Conservation (phyloP, 768 basidiomycete genomes). For the Psilocybe tampanensis region DNA sequence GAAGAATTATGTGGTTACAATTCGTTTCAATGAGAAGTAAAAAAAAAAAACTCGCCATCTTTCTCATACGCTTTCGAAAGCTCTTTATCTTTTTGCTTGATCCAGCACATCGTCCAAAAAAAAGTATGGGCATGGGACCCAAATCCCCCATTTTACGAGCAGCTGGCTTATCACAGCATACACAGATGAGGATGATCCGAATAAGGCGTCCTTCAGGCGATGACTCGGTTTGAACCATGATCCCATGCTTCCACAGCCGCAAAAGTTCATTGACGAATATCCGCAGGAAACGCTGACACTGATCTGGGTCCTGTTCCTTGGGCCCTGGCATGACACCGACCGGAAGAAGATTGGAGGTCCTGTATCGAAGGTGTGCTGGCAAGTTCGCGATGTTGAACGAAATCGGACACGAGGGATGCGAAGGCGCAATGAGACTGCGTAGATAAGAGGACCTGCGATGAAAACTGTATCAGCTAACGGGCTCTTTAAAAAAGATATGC, state of each 20-base stretch:
- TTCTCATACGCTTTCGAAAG: too few relatives aligned
- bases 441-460: too few relatives aligned
- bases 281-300: background rate
- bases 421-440: slow-evolving; percentile 33
- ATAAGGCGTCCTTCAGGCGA: slow-evolving; percentile 26
- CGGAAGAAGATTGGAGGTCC: slow-evolving; percentile 20
- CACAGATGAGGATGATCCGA: slow-evolving; percentile 30
- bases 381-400: too few relatives aligned
- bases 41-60: too few relatives aligned
- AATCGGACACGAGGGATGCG: slow-evolving; percentile 17
- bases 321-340: slow-evolving; percentile 17
- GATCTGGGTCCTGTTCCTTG: slow-evolving; percentile 24
- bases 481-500: too few relatives aligned
- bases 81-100: slow-evolving; percentile 17
- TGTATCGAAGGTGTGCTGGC: slow-evolving; percentile 8
- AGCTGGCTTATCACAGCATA: slow-evolving; percentile 41
- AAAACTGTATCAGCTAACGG: too few relatives aligned
- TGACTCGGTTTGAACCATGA: too few relatives aligned
- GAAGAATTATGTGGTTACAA: too few relatives aligned
- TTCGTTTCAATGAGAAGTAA: too few relatives aligned
- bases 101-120: slow-evolving; percentile 39
- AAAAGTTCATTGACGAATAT: too few relatives aligned
- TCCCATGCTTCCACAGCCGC: too few relatives aligned
- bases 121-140: slow-evolving; percentile 30
- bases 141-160: slow-evolving; percentile 31